Percentiles rank a stretch among this genome's conserved stretches.
These are phyloP conservation scores for Colletotrichum cereale DNA, from an alignment of 2,329 filamentous ascomycete genomes.

Conservation along the genomic window DNA sequence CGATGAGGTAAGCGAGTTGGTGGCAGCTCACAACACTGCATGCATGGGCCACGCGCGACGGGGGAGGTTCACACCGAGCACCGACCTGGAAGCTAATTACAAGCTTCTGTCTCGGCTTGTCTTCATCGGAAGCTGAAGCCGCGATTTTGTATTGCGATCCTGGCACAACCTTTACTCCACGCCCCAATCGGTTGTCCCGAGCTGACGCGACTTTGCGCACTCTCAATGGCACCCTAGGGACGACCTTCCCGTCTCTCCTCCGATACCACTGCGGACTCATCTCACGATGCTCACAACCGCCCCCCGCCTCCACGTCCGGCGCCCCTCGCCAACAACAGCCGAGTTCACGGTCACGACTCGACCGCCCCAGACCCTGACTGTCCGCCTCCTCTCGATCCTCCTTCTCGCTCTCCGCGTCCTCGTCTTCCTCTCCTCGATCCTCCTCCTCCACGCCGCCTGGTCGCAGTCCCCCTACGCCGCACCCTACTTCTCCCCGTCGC, in stretches of 20 bases:
- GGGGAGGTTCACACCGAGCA: constrained; percentile 8
- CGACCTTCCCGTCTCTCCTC: not conserved
- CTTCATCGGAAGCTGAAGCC: not conserved
- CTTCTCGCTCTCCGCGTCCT: constrained; percentile 59
- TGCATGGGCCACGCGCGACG: constrained; percentile 3
- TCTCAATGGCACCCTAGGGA: constrained; percentile 8
- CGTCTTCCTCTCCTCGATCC: constrained; percentile 55
- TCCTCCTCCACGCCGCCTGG: constrained; percentile 63
- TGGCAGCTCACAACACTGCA: not conserved
- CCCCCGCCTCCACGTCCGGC: constrained; percentile 71
- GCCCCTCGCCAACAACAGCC: constrained; percentile 88
- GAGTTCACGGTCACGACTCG: constrained; percentile 92
- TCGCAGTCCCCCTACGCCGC: constrained; percentile 49
- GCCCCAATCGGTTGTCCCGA: not conserved
- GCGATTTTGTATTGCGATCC: not conserved
- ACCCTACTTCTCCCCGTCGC: constrained; percentile 20
- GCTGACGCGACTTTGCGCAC: not conserved
- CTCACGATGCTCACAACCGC: constrained; percentile 70
- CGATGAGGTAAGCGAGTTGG: not conserved
- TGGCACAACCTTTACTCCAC: not conserved
- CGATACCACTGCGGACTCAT: not conserved
- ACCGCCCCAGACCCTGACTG: constrained; percentile 63
- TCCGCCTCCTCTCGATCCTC: constrained; percentile 59
- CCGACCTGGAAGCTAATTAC: not conserved
- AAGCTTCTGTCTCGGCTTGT: constrained; percentile 6